Percentiles rank a stretch among this genome's conserved stretches.
Conservation (phyloP, 2,329 filamentous ascomycete genomes). For the Pseudopithomyces chartarum region DNA sequence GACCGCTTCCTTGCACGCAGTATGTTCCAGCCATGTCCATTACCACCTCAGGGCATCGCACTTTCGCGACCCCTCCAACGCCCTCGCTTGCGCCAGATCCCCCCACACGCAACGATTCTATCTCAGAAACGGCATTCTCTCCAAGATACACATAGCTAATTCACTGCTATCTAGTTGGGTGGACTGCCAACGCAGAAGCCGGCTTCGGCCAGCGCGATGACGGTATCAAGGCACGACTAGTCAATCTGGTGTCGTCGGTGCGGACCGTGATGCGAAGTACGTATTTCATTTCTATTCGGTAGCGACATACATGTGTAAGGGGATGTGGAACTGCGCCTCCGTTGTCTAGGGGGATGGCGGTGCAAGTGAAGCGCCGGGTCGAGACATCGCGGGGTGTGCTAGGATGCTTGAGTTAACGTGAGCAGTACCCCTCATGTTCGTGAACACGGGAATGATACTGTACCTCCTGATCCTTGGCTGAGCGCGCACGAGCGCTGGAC, state of each 20-base stretch:
- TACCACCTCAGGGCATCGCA: background rate
- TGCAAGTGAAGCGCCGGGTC: background rate
- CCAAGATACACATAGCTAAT: constrained; percentile 6
- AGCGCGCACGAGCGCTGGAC: constrained; percentile 11
- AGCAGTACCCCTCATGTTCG: constrained; percentile 46
- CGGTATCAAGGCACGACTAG: constrained; percentile 81
- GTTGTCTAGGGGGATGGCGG: background rate
- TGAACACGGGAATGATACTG: constrained; percentile 46
- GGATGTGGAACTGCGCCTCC: background rate
- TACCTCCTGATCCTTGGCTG: constrained; percentile 45
- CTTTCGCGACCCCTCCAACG: background rate
- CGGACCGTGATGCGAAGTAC: constrained; percentile 91
- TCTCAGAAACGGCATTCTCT: background rate
- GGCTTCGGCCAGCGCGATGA: constrained; percentile 76
- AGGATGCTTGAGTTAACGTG: constrained; percentile 13
- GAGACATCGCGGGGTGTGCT: background rate
- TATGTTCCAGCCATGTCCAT: constrained; percentile 49
- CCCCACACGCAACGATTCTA: background rate
- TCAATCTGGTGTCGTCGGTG: constrained; percentile 89
- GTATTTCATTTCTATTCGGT: constrained; percentile 41
- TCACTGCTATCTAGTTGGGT: constrained; percentile 68
- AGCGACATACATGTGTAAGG: background rate
- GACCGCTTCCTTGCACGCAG: constrained; percentile 87
- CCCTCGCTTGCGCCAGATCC: background rate
- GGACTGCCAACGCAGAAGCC: constrained; percentile 72